phyloP scores from a whole-genome alignment of 2,329 filamentous ascomycete genomes.

The Colletotrichum paranaense region DNA sequence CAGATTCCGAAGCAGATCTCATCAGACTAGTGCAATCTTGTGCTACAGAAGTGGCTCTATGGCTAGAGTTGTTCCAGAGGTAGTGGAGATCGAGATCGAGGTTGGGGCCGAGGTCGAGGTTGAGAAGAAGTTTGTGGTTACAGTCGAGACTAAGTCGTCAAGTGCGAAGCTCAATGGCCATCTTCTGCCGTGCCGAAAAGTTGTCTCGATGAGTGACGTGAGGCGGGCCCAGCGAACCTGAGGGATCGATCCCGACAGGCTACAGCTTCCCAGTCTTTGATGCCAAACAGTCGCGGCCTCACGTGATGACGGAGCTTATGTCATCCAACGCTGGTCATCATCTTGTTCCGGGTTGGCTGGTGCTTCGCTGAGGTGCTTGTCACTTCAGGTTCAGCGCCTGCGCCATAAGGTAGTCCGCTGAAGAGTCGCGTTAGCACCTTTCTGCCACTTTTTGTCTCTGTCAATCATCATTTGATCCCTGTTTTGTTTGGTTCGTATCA shows the following conservation, averaged over 20 bases:
- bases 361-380: too few relatives aligned
- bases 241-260: not conserved
- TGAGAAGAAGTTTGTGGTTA: not conserved
- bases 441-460: too few relatives aligned
- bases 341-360: not conserved
- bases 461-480: too few relatives aligned
- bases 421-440: too few relatives aligned
- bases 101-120: not conserved
- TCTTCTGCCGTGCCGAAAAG: conserved; percentile 13
- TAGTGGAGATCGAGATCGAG: not conserved
- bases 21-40: not conserved
- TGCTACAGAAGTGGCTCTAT: not conserved
- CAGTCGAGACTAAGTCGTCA: not conserved
- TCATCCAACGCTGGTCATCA: not conserved
- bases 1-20: not conserved
- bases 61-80: not conserved
- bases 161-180: not conserved
- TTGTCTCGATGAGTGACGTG: conserved; percentile 15
- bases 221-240: not conserved
- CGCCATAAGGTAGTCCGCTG: too few relatives aligned
- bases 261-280: not conserved
- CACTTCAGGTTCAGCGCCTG: not conserved
- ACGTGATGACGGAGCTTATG: conserved; percentile 15
- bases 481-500: too few relatives aligned
- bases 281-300: conserved; percentile 29